phyloP scores from a whole-genome alignment of 371 early-diverging fungal species.

The Batkoa obscura region DNA sequence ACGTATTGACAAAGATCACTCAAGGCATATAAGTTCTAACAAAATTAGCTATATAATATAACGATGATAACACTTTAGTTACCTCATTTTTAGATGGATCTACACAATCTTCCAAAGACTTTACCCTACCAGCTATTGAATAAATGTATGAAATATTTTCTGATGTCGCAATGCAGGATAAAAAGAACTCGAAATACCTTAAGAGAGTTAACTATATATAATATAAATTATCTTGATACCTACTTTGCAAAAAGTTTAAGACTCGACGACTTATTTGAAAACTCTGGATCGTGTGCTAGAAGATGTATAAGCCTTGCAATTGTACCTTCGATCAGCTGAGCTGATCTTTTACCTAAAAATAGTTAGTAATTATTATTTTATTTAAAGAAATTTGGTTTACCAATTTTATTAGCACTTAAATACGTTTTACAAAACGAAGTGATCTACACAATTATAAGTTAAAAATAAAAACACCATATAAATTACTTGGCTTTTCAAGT shows the following conservation, averaged over 20 bases:
- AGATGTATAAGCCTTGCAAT: conserved; percentile 50
- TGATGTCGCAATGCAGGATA: conserved; percentile 49
- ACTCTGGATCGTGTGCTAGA: conserved; percentile 85
- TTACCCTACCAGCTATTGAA: conserved; percentile 51
- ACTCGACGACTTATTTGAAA: conserved; percentile 29
- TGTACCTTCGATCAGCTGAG: conserved; percentile 33
- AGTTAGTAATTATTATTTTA: not conserved
- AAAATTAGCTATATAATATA: not conserved
- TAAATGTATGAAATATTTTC: conserved; percentile 74
- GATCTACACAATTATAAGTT: not conserved
- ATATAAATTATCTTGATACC: not conserved
- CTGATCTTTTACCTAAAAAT: conserved; percentile 1
- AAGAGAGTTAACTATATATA: conserved; percentile 4
- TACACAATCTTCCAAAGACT: conserved; percentile 44
- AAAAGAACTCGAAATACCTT: conserved; percentile 71
- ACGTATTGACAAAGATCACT: conserved; percentile 63
- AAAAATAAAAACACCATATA: not conserved
- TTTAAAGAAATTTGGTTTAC: conserved; percentile 16
- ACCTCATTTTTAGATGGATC: conserved; percentile 24
- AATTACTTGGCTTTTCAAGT: conserved; percentile 17
- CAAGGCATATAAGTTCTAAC: conserved; percentile 52
- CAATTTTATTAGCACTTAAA: conserved; percentile 9
- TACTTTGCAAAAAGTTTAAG: conserved; percentile 34
- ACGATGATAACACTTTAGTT: conserved; percentile 5
- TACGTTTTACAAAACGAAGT: not conserved